Conservation (phyloP, 1,139 yeast genomes). For the Taiozyma sp. region DNA sequence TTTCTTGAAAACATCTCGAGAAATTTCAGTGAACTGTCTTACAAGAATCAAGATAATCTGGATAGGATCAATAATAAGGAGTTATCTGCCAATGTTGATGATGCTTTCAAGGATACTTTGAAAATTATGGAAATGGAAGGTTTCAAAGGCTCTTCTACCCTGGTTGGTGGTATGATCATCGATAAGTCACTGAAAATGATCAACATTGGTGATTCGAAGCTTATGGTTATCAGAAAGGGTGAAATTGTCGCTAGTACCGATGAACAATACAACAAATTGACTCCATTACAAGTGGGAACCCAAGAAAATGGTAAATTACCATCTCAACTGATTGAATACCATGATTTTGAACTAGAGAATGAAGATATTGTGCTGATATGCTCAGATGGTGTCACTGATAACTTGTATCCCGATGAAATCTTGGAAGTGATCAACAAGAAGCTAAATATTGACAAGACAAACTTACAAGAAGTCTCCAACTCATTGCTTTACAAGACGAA, state of each 20-base stretch:
- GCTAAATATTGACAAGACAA: constrained; percentile 21
- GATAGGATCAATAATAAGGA: constrained; percentile 8
- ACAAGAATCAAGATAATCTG: constrained; percentile 13
- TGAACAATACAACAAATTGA: constrained; percentile 44
- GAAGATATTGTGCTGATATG: constrained; percentile 44
- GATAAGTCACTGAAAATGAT: constrained; percentile 42
- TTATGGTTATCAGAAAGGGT: constrained; percentile 47
- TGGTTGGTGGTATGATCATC: constrained; percentile 45
- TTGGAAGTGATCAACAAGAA: constrained; percentile 34
- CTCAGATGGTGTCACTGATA: constrained; percentile 54
- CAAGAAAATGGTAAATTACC: constrained; percentile 39
- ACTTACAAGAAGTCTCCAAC: constrained; percentile 38
- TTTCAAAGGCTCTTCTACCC: constrained; percentile 50
- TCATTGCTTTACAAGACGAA: constrained; percentile 40
- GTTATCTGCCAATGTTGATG: constrained; percentile 34
- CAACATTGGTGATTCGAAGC: constrained; percentile 53
- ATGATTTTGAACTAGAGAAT: constrained; percentile 35
- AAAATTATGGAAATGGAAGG: constrained; percentile 49
- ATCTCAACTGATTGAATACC: constrained; percentile 47
- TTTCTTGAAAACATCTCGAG: constrained; percentile 50
- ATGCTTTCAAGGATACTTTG: constrained; percentile 46
- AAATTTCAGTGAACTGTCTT: constrained; percentile 30
- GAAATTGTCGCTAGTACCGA: constrained; percentile 41
- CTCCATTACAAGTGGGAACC: constrained; percentile 57
- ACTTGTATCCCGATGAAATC: constrained; percentile 46